Conservation (phyloP, 208 protist species). For the Lotmaria passim region DNA sequence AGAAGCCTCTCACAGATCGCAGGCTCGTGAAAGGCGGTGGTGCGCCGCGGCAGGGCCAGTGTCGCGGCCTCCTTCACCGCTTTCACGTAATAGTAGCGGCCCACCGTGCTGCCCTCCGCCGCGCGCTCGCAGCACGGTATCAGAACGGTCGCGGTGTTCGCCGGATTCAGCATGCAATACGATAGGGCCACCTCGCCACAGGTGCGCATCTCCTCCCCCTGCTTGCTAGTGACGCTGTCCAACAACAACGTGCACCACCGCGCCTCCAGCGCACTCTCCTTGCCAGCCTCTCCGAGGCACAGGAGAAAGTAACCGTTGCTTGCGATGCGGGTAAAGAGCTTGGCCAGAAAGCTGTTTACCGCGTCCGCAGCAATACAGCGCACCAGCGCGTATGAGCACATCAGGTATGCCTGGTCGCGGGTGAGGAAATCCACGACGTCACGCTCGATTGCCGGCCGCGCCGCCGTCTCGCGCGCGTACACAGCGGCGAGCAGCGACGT, state of each 20-base stretch:
- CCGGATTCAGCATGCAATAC: conserved; percentile 43
- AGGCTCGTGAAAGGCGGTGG: conserved; percentile 40
- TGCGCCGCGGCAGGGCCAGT: conserved; percentile 16
- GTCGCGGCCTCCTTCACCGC: conserved; percentile 42
- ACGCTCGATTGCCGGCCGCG: conserved; percentile 27
- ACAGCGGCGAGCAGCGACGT: conserved; percentile 19
- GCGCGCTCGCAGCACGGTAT: conserved; percentile 34
- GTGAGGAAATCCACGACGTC: conserved; percentile 20
- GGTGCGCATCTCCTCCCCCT: conserved; percentile 37
- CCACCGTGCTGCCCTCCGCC: conserved; percentile 9
- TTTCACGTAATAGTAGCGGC: conserved; percentile 53
- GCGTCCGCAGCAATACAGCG: conserved; percentile 21
- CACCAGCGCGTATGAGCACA: conserved; percentile 26
- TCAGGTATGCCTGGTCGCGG: conserved; percentile 24
- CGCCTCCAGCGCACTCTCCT: conserved; percentile 27
- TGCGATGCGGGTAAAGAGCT: conserved; percentile 6
- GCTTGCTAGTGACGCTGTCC: conserved; percentile 36
- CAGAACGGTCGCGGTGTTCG: conserved; percentile 38
- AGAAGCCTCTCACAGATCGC: conserved; percentile 36
- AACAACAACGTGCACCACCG: conserved; percentile 38
- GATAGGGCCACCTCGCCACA: conserved; percentile 45
- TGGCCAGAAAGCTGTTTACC: conserved; percentile 22
- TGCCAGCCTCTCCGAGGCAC: conserved; percentile 46
- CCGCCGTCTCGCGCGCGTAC: conserved; percentile 20
- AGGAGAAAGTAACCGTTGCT: conserved; percentile 22